Base-by-base conservation (phyloP, 176 grass and related monocot species). In the Leersia perrieri region DNA sequence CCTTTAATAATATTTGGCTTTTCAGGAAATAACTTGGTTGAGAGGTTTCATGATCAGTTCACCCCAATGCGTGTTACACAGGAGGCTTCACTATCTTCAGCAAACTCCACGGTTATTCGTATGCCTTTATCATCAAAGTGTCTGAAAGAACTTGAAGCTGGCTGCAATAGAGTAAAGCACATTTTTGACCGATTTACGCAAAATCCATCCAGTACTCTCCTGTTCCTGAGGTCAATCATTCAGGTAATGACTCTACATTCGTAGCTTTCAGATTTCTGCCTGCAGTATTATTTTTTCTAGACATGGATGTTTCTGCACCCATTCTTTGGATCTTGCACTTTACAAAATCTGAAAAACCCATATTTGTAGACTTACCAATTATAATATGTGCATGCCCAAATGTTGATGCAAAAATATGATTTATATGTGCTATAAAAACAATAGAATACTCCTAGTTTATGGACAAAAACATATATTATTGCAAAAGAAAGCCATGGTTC, bases 71-170 rank as follows among this genome's bases (percentile, higher is more conserved):
- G 83, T 69, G 88, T 94, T 76, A 87, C 76, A 72, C 77, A 92
- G 88, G 92, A 94, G 53, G 86, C 78, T 78, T 98, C 92, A 78
- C 51, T 92, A 27, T 82, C 84, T 84, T 87, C 88, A 74, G 89
- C 92, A 76, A 92, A 91, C 88, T 98, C 95, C 26, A 90, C 78
- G 13, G 72, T 98, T 80, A 92, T 98, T 86, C 92, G 95, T 28
- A 98, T 98, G 90, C 92, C 95, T 58, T 83, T 98, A 40, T 98
- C 95, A 83, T 90, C 92, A 73, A 98, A 98, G 85, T 94, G 92
- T 57, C 67, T 88, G 70, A 89, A 92, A 85, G 90, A 90, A 85
- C 78, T 90, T 35, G 90, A 98, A 89, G 74, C 86, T 70, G 86
- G 85, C 80, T 94, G 88, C 44, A 85, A 92, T 72, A 94, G 84